Conservation (phyloP, 257 asterid species). For the Gynochthodes officinalis region DNA sequence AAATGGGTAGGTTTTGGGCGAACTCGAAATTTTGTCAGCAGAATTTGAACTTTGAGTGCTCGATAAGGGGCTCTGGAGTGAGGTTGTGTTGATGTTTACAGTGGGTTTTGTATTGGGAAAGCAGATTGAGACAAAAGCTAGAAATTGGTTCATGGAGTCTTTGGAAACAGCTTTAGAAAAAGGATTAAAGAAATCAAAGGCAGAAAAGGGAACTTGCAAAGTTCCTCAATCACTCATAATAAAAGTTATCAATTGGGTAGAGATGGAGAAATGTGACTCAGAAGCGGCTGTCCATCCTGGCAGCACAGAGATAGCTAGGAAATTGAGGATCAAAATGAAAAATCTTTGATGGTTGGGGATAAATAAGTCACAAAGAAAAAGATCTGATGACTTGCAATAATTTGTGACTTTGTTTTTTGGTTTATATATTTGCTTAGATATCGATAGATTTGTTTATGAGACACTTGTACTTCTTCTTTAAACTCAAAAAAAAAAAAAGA, state of each 20-base stretch:
- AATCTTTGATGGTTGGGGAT: conserved; percentile 43
- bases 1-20: too few species aligned
- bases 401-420: not conserved
- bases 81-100: too few species aligned
- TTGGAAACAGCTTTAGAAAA: conserved; percentile 73
- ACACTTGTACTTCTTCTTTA: not conserved
- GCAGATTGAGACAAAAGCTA: conserved; percentile 75
- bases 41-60: too few species aligned
- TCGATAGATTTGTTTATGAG: not conserved
- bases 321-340: conserved; percentile 87
- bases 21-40: too few species aligned
- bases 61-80: too few species aligned
- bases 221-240: conserved; percentile 73
- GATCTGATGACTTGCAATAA: not conserved
- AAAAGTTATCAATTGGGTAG: conserved; percentile 95
- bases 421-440: not conserved
- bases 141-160: conserved; percentile 90
- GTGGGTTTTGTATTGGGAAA: too few species aligned
- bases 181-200: conserved; percentile 50
- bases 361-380: not conserved
- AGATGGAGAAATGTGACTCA: conserved; percentile 77
- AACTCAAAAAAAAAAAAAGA: too few species aligned
- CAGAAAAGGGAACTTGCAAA: conserved; percentile 35
- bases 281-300: conserved; percentile 79
- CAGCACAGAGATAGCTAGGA: conserved; percentile 69